These are phyloP conservation scores for Eimeria maxima DNA, from an alignment of 169 alveolate genomes.

Conservation along the genomic window DNA sequence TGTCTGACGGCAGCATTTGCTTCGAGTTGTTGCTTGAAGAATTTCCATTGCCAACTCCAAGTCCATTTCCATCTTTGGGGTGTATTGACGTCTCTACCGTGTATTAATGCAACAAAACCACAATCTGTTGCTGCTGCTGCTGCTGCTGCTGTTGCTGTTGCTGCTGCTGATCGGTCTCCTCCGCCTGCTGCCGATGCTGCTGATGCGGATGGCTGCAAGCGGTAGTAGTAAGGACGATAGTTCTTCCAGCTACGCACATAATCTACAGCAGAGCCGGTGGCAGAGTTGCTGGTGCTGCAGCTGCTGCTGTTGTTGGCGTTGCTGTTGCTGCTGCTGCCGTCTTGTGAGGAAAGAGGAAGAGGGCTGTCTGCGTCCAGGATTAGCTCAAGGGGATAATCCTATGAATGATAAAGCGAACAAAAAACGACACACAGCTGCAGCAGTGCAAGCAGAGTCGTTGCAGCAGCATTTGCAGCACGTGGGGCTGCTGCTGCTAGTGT, in stretches of 20 bases:
- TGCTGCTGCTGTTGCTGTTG: not conserved
- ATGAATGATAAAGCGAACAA: too few relatives aligned
- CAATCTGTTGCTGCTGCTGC: too few relatives aligned
- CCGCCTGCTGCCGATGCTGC: not conserved
- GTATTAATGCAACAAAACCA: not conserved
- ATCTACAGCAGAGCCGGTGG: not conserved
- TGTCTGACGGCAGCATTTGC: not conserved
- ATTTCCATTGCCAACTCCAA: conserved; percentile 24
- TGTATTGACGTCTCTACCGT: not conserved
- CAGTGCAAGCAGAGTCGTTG: too few relatives aligned
- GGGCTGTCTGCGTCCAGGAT: too few relatives aligned
- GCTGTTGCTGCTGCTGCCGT: too few relatives aligned
- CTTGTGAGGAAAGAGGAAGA: too few relatives aligned
- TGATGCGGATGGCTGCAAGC: not conserved
- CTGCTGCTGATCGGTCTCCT: not conserved
- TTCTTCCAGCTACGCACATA: conserved; percentile 9
- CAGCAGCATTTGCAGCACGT: not conserved
- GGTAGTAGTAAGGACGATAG: conserved; percentile 5
- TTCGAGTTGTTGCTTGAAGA: not conserved
- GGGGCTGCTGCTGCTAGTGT: not conserved
- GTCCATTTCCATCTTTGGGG: not conserved
- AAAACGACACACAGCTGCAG: too few relatives aligned
- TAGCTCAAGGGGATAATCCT: too few relatives aligned
- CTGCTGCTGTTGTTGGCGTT: too few relatives aligned
- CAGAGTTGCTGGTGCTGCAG: not conserved